Evolutionary conservation across 2,329 filamentous ascomycete genomes (phyloP).

Genomic region (Coniochaeta sp.): DNA sequence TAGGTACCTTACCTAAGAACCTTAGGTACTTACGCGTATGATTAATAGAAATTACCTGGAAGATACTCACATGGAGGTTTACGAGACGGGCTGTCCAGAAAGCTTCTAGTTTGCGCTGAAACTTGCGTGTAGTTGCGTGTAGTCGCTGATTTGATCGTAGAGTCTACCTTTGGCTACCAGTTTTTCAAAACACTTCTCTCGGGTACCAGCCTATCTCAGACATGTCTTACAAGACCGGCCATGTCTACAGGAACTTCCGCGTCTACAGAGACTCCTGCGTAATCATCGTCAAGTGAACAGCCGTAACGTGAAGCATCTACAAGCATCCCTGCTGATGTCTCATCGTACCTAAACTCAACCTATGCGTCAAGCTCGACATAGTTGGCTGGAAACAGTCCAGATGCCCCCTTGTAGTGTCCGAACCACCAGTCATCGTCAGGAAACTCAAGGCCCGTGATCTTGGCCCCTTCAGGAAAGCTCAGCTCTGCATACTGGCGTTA

Average conservation of each 20-base stretch:
- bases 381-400: constrained; percentile 76
- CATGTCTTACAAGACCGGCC: not conserved
- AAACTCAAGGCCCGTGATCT: constrained; percentile 78
- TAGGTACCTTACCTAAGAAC: no score
- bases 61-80: no score
- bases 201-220: not conserved
- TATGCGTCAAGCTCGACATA: constrained; percentile 51
- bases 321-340: not conserved
- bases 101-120: not conserved
- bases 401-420: constrained; percentile 70
- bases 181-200: not conserved
- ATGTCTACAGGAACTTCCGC: not conserved
- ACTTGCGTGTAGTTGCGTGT: no score
- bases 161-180: not conserved
- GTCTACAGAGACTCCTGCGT: not conserved
- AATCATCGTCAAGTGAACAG: not conserved
- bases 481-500: constrained; percentile 44
- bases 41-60: no score
- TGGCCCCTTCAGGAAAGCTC: constrained; percentile 85
- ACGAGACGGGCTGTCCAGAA: not conserved
- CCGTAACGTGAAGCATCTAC: not conserved
- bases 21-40: no score
- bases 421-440: constrained; percentile 99
- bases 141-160: not conserved
- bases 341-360: not conserved